Evolutionary conservation across 2,329 filamentous ascomycete species (phyloP), one percentile per base, ranked within the genome.

Genomic region (Neonectria hederae): DNA sequence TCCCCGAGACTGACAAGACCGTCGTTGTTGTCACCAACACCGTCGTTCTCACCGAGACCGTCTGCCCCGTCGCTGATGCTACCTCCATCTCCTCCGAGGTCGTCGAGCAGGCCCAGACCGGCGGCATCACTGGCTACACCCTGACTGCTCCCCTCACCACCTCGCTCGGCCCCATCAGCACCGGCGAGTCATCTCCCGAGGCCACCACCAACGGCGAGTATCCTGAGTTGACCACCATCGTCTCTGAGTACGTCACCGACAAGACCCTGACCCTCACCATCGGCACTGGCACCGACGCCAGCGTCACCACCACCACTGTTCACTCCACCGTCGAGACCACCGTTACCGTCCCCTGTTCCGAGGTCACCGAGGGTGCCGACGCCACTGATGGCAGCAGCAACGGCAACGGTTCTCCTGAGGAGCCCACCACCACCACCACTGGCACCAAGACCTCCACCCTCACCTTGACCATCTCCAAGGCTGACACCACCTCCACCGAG

Each of bases 61-160:
- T 84, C 69, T 84, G 83, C 79, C 83, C 83, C 66, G 78, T 84
- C 63, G 67, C 77, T 30, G 80, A 81, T 51, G 81, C 78, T 30
- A 72, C 71, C 53, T 75, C 75, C 65, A 80, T 83, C 76, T 79
- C 80, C 26, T 78, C 80, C 32, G 77, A 80, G 35, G 61, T 83
- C 68, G 72, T 83, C 46, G 68, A 70, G 8, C 63, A 76, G 63
- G 76, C 79, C 62, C 71, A 77, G 55, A 75, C 79, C 62, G 79
- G 76, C 67, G 71, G 74, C 54, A 75, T 80, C 66, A 76, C 74
- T 63, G 82, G 80, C 62, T 57, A 78, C 35, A 75, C 70, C 75
- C 51, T 73, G n/a, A 69, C 67, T 42, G 64, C 72, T 30, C 60
- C 71, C 38, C 51, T 63, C 21, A 63, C 65, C 54, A 66, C 71